Percentiles rank a stretch among this genome's conserved stretches.
Evolutionary conservation across 2,329 filamentous ascomycete genomes (phyloP).

Genomic region (Botrytis aclada): DNA sequence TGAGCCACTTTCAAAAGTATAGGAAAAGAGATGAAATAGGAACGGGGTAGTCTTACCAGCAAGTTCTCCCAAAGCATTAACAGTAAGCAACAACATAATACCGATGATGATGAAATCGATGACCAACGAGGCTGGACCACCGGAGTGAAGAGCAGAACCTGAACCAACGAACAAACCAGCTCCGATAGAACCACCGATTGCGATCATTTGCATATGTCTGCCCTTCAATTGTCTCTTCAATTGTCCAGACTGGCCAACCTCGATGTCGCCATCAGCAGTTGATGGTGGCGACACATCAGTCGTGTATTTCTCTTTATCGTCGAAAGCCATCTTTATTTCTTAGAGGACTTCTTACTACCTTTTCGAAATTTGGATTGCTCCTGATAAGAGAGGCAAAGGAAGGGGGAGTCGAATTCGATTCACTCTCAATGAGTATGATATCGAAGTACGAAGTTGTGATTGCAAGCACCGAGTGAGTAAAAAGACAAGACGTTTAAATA

Average conservation of each 20-base stretch:
- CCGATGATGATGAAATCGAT: slow-evolving; percentile 78
- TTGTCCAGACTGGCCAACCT: slow-evolving; percentile 35
- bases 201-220: slow-evolving; percentile 52
- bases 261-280: slow-evolving; percentile 25
- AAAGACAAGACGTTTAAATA: background rate
- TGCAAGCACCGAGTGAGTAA: background rate
- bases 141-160: slow-evolving; percentile 42
- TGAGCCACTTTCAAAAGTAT: background rate
- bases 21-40: background rate
- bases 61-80: slow-evolving; percentile 88
- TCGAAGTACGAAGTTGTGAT: background rate
- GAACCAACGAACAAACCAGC: slow-evolving; percentile 50
- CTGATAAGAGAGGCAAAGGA: background rate
- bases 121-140: slow-evolving; percentile 70
- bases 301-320: slow-evolving; percentile 27
- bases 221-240: slow-evolving; percentile 43
- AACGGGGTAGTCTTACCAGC: slow-evolving; percentile 60
- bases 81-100: slow-evolving; percentile 55
- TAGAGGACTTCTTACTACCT: background rate
- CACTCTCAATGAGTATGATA: slow-evolving; percentile 8
- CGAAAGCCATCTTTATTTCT: background rate
- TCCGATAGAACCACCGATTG: slow-evolving; percentile 50
- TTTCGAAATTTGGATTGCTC: background rate
- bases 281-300: slow-evolving; percentile 9
- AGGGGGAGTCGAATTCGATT: background rate